Conservation (phyloP, 2,329 filamentous ascomycete species). For the Fusarium zealandicum region DNA sequence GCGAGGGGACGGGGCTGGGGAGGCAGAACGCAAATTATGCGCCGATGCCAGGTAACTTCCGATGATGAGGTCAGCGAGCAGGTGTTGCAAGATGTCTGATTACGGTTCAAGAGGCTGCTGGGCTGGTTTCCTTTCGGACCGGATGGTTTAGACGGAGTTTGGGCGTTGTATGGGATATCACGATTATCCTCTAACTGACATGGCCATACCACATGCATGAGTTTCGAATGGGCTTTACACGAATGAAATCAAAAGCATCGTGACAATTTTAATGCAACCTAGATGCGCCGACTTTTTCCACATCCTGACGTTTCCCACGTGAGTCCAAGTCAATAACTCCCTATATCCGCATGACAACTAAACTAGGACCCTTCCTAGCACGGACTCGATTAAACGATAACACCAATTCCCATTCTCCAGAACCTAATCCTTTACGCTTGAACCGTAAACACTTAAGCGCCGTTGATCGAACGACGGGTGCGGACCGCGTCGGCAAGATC, state of each 20-base stretch:
- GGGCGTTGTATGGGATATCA: constrained; percentile 20
- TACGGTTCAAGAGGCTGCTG: background rate
- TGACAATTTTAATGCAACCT: constrained; percentile 40
- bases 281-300: constrained; percentile 38
- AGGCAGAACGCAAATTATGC: constrained; percentile 43
- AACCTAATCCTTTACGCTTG: constrained; percentile 22
- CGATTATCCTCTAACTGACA: background rate
- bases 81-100: background rate
- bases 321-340: constrained; percentile 39
- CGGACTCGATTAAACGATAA: constrained; percentile 15
- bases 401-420: constrained; percentile 6
- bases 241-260: constrained; percentile 24
- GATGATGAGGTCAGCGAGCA: constrained; percentile 20
- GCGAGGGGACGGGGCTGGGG: constrained; percentile 44
- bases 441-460: constrained; percentile 40
- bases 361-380: constrained; percentile 8
- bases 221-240: too few relatives aligned
- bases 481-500: constrained; percentile 85
- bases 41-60: constrained; percentile 39
- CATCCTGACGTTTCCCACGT: constrained; percentile 26
- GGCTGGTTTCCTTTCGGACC: background rate
- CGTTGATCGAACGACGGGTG: constrained; percentile 68
- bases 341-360: constrained; percentile 12
- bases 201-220: too few relatives aligned
- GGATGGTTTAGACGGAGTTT: constrained; percentile 11